These are phyloP conservation scores for Penicillium ochrochloron DNA, from an alignment of 495 filamentous ascomycete genomes.

Conservation along the genomic window DNA sequence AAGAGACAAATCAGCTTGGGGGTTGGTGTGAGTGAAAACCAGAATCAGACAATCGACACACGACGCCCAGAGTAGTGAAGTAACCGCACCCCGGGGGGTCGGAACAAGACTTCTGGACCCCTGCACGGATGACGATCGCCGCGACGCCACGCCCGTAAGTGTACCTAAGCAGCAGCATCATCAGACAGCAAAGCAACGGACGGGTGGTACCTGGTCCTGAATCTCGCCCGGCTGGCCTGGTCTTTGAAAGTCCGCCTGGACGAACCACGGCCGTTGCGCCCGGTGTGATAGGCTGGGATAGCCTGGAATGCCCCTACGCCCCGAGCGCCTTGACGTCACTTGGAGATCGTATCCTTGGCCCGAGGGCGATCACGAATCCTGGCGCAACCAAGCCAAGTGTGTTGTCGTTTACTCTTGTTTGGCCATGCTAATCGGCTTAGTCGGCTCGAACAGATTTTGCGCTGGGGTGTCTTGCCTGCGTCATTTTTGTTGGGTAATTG, in stretches of 20 bases:
- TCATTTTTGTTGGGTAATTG: constrained; percentile 14
- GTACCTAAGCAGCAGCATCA: constrained; percentile 5
- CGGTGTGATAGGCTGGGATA: neutral
- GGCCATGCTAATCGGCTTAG: neutral
- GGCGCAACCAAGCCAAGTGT: neutral
- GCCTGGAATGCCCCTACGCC: constrained; percentile 8
- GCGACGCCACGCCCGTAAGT: constrained; percentile 34
- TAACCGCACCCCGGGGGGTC: constrained; percentile 25
- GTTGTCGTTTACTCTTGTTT: constrained; percentile 1
- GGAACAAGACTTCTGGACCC: constrained; percentile 29
- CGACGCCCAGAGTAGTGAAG: constrained; percentile 18
- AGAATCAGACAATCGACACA: constrained; percentile 6
- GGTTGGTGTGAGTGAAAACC: neutral
- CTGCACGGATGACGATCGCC: constrained; percentile 28
- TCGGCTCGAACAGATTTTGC: constrained; percentile 3
- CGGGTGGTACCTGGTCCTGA: constrained; percentile 16
- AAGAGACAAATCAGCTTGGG: constrained; percentile 2
- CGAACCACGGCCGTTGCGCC: constrained; percentile 15
- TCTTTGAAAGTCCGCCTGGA: neutral
- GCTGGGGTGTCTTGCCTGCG: neutral
- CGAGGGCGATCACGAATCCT: constrained; percentile 3
- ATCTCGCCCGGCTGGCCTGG: constrained; percentile 1
- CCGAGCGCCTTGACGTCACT: constrained; percentile 15
- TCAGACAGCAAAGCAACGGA: neutral
- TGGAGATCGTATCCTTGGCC: neutral